Evolutionary conservation across 495 filamentous ascomycete species (phyloP).

Genomic region (Neurospora sp.): DNA sequence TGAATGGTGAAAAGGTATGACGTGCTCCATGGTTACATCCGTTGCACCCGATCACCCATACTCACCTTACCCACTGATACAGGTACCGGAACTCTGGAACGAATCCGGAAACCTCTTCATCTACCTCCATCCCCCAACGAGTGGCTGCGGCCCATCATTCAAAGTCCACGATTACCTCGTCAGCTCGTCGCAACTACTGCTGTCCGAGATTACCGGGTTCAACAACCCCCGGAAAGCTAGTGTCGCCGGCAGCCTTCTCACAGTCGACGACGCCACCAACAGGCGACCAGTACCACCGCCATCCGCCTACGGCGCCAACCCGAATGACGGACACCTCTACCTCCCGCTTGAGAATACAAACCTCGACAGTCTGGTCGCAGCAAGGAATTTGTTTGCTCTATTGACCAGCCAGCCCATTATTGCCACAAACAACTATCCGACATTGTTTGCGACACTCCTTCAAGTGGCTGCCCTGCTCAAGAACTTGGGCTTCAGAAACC

Average conservation of each 20-base stretch:
- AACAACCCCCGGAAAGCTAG: constrained; percentile 30
- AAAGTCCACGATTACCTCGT: constrained; percentile 63
- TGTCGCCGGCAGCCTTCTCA: constrained; percentile 29
- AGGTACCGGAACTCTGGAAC: constrained; percentile 87
- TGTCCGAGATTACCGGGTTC: constrained; percentile 41
- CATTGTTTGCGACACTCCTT: constrained; percentile 64
- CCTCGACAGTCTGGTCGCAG: constrained; percentile 57
- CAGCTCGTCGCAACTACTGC: constrained; percentile 60
- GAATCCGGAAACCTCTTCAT: constrained; percentile 73
- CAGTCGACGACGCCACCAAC: constrained; percentile 28
- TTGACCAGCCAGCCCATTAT: constrained; percentile 71
- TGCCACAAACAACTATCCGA: constrained; percentile 55
- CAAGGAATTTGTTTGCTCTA: constrained; percentile 88
- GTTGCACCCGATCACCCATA: not conserved
- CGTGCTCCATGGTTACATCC: not conserved
- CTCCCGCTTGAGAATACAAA: constrained; percentile 47
- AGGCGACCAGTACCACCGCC: constrained; percentile 28
- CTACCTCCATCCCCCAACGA: constrained; percentile 64
- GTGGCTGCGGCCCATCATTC: constrained; percentile 63
- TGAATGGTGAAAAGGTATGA: constrained; percentile 50
- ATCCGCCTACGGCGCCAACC: constrained; percentile 16
- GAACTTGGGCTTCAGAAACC: constrained; percentile 67
- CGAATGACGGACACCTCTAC: constrained; percentile 57
- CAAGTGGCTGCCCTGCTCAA: constrained; percentile 58
- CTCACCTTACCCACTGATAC: not conserved